Percentiles rank a stretch among this genome's conserved stretches.
These are phyloP conservation scores for Nyctanthes arbortristis DNA, from an alignment of 257 asterid genomes.

Conservation along the genomic window DNA sequence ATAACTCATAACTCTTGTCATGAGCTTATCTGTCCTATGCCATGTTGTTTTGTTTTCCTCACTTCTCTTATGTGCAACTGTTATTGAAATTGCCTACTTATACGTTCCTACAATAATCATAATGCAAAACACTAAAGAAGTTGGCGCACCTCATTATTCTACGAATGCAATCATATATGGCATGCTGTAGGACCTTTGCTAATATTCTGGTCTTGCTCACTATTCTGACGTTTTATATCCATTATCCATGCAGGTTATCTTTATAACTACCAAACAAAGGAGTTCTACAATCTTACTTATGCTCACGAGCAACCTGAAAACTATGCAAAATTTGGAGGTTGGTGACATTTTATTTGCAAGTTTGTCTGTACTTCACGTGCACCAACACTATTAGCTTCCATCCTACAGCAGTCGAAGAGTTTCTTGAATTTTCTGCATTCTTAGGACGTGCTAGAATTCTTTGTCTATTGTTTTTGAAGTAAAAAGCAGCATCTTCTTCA, in stretches of 20 bases:
- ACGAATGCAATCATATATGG: slow-evolving; percentile 12
- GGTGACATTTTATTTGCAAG: slow-evolving; percentile 20
- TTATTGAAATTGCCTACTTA: slow-evolving; percentile 10
- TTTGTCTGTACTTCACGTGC: slow-evolving; percentile 1
- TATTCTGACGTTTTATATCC: slow-evolving; percentile 16
- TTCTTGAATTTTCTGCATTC: slow-evolving; percentile 16
- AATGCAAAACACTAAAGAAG: slow-evolving; percentile 20
- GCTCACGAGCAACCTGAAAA: slow-evolving; percentile 96
- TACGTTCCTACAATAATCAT: slow-evolving; percentile 2
- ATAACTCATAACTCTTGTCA: slow-evolving; percentile 8
- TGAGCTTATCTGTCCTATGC: background rate
- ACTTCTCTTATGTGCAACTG: background rate
- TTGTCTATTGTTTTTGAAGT: background rate
- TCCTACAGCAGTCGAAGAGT: slow-evolving; percentile 3
- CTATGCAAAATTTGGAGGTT: slow-evolving; percentile 92
- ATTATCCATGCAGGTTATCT: slow-evolving; percentile 77
- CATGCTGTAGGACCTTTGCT: slow-evolving; percentile 8
- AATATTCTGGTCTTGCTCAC: slow-evolving; percentile 15
- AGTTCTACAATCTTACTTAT: slow-evolving; percentile 90
- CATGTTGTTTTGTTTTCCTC: background rate
- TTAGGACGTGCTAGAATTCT: background rate
- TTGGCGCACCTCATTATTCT: slow-evolving; percentile 14
- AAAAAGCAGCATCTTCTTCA: slow-evolving; percentile 2
- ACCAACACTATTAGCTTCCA: background rate
- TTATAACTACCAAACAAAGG: slow-evolving; percentile 92